Percentiles rank a stretch among this genome's conserved stretches.
phyloP scores from a whole-genome alignment of 352 stramenopile genomes.

The Pelagophyceae sp. region DNA sequence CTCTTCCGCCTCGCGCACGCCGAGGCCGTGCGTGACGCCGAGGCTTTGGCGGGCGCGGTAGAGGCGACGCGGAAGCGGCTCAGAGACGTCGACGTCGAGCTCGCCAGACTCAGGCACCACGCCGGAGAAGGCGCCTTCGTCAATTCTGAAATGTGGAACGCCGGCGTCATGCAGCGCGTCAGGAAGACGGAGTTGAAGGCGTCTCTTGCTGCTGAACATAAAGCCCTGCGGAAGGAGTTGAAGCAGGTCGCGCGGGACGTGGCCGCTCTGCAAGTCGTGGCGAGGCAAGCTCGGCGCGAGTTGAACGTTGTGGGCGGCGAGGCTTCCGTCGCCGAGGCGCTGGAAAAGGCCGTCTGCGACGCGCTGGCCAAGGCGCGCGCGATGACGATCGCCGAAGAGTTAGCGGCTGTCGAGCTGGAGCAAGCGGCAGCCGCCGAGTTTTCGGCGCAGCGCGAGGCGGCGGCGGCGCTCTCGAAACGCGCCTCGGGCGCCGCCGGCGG shows the following conservation, averaged over 20 bases:
- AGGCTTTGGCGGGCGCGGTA: neutral
- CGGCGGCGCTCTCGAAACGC: neutral
- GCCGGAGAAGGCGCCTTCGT: conserved; percentile 29
- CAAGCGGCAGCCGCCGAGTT: conserved; percentile 10
- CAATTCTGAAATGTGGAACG: conserved; percentile 34
- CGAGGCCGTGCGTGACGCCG: neutral
- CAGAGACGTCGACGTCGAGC: conserved; percentile 24
- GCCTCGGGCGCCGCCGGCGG: neutral
- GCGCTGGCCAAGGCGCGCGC: neutral
- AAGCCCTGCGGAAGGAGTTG: conserved; percentile 11
- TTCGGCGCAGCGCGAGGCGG: conserved; percentile 13
- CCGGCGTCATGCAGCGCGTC: conserved; percentile 33
- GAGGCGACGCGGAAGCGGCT: neutral
- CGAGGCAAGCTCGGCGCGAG: neutral
- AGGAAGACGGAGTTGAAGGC: conserved; percentile 25
- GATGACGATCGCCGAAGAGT: conserved; percentile 9
- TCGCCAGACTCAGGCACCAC: conserved; percentile 19
- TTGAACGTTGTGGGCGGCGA: neutral
- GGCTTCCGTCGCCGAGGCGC: conserved; percentile 16
- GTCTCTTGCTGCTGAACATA: conserved; percentile 24
- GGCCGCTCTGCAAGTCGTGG: too few species aligned
- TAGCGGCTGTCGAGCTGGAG: conserved; percentile 17
- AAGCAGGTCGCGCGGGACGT: conserved; percentile 14
- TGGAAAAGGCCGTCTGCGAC: neutral
- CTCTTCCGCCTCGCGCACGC: neutral